These are phyloP conservation scores for Cyphellophora attinorum DNA, from an alignment of 2,329 filamentous ascomycete species.

Conservation along the genomic window DNA sequence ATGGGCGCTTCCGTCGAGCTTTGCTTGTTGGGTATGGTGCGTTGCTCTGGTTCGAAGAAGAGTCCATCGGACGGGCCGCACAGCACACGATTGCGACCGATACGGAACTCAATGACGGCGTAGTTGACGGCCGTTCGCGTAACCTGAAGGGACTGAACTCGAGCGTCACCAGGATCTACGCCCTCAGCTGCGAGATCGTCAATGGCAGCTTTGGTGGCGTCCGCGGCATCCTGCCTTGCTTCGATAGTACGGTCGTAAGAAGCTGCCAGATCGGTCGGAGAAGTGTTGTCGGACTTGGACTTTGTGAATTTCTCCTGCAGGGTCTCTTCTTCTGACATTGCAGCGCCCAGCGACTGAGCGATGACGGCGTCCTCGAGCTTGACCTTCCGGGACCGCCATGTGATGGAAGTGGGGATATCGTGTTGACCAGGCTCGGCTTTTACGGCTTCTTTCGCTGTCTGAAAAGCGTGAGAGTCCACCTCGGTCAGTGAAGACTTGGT, in stretches of 20 bases:
- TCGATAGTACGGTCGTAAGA: conserved; percentile 88
- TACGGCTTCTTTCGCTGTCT: conserved; percentile 33
- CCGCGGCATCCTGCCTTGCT: conserved; percentile 84
- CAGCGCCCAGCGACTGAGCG: conserved; percentile 67
- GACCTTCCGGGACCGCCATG: conserved; percentile 77
- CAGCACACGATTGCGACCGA: conserved; percentile 82
- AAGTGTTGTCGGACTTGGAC: conserved; percentile 20
- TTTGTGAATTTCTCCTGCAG: conserved; percentile 25
- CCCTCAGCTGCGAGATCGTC: conserved; percentile 81
- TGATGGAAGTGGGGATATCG: conserved; percentile 62
- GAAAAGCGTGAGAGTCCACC: conserved; percentile 57
- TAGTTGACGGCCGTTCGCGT: conserved; percentile 91
- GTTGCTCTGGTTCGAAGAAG: conserved; percentile 35
- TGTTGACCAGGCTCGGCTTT: conserved; percentile 26
- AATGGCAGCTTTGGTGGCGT: conserved; percentile 86
- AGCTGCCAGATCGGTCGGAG: conserved; percentile 62
- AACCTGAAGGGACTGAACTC: conserved; percentile 88
- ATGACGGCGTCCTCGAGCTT: conserved; percentile 89
- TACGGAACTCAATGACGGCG: conserved; percentile 85
- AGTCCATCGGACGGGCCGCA: conserved; percentile 76
- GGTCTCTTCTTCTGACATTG: conserved; percentile 46
- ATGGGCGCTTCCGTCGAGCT: conserved; percentile 40
- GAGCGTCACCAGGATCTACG: conserved; percentile 68
- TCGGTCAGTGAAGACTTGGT: conserved; percentile 51
- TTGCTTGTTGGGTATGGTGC: conserved; percentile 42